Base-by-base conservation (phyloP, 768 basidiomycete species). In the Suillus lakei region DNA sequence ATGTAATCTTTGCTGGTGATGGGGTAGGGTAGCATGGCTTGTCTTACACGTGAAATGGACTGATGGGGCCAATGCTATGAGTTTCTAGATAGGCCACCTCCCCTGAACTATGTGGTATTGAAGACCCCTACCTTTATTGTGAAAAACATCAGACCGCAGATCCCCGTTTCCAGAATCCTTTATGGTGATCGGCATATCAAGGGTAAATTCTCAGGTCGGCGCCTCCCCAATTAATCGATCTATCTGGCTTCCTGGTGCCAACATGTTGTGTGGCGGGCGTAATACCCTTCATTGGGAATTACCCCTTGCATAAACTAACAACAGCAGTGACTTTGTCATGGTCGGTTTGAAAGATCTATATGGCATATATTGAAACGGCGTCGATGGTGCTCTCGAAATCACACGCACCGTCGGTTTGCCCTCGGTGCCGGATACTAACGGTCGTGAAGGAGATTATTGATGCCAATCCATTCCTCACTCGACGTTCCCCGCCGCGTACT, bases 121-220 rank as follows among this genome's bases (percentile, higher is more conserved):
- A 58, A 58, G 23, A 58, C 26, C 26, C 38, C 56, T 28, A 58
- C 56, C 32, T 39, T 26, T 18, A 26, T 18, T 28, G 26, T 39
- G 38, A 39, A 39, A 39, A 23, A 26, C 3, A 7, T 62, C 16
- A 54, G 23, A 39, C 26, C 62, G 54, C 54, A 62, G 54, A 38
- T 56, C 32, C 62, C 62, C 62, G 62, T 62, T 60, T 60, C 55
- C 34, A 62, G 36, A 62, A 62, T 38, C 12, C 18, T 44, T 60
- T 15, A 21, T 62, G 54, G 5, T 23, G 62, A 62, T 62, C 61
- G 48, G 61, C 38, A 26, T 56, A 38, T 56, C 30, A 58, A 58
- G 56, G 38, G 56, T 39, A 28, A 39, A 58, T 58, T 58, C 56
- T 26, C 38, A 58, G 38, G 56, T 58, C 56, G 38, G 38, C 56